Percentiles rank a stretch among this genome's conserved stretches.
These are phyloP conservation scores for Leccinum fibrillosum DNA, from an alignment of 768 basidiomycete genomes.

Conservation along the genomic window DNA sequence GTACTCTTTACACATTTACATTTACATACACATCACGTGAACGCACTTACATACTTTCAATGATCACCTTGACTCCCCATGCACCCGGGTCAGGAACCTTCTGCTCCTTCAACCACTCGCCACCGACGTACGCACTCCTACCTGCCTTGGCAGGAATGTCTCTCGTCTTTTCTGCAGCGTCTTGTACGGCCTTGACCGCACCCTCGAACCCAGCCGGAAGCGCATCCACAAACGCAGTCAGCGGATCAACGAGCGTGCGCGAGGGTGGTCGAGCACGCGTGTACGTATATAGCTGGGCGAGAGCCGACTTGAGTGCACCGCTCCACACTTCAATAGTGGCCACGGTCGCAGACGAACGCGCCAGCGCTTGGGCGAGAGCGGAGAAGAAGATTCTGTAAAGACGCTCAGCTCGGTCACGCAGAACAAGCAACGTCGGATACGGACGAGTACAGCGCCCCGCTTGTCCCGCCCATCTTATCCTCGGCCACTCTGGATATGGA, in stretches of 20 bases:
- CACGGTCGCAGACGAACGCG: conserved; percentile 30
- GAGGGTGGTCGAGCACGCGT: conserved; percentile 88
- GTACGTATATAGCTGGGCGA: conserved; percentile 69
- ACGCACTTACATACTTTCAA: conserved; percentile 42
- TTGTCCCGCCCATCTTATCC: conserved; percentile 88
- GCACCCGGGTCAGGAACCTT: conserved; percentile 84
- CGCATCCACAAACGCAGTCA: conserved; percentile 65
- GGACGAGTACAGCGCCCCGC: conserved; percentile 87
- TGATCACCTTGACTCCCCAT: conserved; percentile 79
- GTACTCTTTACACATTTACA: conserved; percentile 16
- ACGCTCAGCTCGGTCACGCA: not conserved
- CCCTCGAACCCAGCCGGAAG: conserved; percentile 36
- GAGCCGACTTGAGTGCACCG: conserved; percentile 52
- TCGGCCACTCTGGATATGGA: conserved; percentile 73
- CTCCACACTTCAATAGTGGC: conserved; percentile 56
- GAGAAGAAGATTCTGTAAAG: conserved; percentile 82
- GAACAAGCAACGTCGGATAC: conserved; percentile 27
- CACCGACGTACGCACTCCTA: conserved; percentile 82
- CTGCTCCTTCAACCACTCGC: conserved; percentile 57
- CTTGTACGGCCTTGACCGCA: conserved; percentile 58
- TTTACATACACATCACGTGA: not conserved
- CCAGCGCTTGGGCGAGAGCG: conserved; percentile 72
- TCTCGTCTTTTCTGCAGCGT: conserved; percentile 72
- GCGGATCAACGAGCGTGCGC: conserved; percentile 90
- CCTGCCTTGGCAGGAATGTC: conserved; percentile 83